phyloP scores from a whole-genome alignment of 1,284 basidiomycete species.

The Omphalotus olearius region DNA sequence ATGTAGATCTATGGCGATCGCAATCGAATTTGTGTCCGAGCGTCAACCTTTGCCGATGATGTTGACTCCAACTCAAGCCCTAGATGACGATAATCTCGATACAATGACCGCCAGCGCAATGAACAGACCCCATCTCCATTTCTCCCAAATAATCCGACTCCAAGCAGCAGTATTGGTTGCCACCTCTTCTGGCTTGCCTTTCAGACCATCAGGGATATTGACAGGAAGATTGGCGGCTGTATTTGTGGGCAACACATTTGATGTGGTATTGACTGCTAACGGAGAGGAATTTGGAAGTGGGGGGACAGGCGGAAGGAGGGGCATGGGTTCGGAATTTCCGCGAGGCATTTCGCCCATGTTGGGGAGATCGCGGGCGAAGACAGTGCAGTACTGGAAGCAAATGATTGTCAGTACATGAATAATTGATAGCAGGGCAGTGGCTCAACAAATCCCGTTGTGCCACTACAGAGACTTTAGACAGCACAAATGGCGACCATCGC shows the following conservation, averaged over 20 bases:
- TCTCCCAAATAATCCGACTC: constrained; percentile 71
- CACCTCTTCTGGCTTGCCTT: constrained; percentile 12
- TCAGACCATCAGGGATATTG: background rate
- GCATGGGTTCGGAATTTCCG: constrained; percentile 16
- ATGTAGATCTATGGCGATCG: no score
- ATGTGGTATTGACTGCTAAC: no score
- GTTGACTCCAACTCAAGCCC: constrained; percentile 4
- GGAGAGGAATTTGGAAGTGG: constrained; percentile 5
- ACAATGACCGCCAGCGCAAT: constrained; percentile 73
- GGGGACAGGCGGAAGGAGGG: constrained; percentile 10
- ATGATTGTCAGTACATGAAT: constrained; percentile 6
- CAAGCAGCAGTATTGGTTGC: constrained; percentile 36
- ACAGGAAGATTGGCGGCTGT: background rate
- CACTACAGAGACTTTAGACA: no score
- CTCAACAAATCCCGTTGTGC: background rate
- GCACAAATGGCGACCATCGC: background rate
- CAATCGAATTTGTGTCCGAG: no score
- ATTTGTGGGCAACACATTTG: no score
- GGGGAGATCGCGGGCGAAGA: constrained; percentile 66
- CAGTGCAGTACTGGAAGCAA: constrained; percentile 59
- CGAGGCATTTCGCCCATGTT: constrained; percentile 76
- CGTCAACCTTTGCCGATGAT: no score
- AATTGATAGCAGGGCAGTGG: background rate
- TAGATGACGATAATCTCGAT: constrained; percentile 54
- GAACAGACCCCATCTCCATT: constrained; percentile 78